These are phyloP conservation scores for Albizia julibrissin DNA, from an alignment of 306 rosid genomes.

Conservation along the genomic window DNA sequence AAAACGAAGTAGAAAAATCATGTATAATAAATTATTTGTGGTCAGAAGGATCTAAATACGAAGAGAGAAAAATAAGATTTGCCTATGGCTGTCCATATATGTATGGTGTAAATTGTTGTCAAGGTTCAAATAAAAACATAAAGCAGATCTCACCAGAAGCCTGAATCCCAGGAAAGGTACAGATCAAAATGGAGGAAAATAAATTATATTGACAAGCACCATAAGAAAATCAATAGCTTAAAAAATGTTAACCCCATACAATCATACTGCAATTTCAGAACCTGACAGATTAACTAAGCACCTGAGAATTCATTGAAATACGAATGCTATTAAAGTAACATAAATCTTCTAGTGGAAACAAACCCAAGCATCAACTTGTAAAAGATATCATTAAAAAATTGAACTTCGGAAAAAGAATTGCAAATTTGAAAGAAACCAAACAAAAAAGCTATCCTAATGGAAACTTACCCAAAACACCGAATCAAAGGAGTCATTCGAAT, in stretches of 20 bases:
- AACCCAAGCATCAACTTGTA: background rate
- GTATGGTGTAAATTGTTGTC: background rate
- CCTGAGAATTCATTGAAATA: background rate
- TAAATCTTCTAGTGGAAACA: background rate
- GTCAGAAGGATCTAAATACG: background rate
- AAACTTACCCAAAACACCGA: conserved; percentile 17
- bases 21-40: background rate
- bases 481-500: conserved; percentile 13
- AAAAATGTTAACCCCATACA: conserved; percentile 3
- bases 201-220: background rate
- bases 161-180: background rate
- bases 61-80: background rate
- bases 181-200: background rate
- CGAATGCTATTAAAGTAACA: background rate
- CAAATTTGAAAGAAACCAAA: conserved; percentile 22
- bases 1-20: conserved; percentile 11
- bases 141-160: conserved; percentile 17
- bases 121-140: background rate
- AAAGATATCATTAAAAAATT: conserved; percentile 7
- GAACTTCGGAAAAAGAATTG: background rate
- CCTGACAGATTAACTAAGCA: background rate
- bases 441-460: conserved; percentile 10
- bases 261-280: background rate
- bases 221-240: conserved; percentile 17
- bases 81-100: background rate